Conservation (phyloP, 2,329 filamentous ascomycete species). For the Paecilomyces sp. region DNA sequence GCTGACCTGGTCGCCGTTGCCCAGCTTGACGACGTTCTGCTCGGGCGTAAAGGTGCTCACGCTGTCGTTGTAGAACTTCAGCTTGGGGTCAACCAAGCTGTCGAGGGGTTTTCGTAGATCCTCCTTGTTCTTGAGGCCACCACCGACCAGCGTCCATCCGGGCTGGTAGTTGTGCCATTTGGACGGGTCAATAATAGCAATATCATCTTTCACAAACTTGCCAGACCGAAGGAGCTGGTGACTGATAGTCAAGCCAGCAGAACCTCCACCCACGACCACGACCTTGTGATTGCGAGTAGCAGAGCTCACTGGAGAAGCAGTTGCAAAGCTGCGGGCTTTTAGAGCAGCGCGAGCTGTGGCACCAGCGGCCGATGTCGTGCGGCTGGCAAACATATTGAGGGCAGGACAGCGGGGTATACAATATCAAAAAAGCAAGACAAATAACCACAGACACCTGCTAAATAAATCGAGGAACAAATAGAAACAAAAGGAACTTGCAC, state of each 20-base stretch:
- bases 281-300: constrained; percentile 50
- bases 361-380: constrained; percentile 15
- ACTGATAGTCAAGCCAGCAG: constrained; percentile 58
- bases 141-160: constrained; percentile 63
- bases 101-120: constrained; percentile 48
- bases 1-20: constrained; percentile 48
- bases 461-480: not conserved
- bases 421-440: not conserved
- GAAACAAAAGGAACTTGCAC: not conserved
- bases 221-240: constrained; percentile 59
- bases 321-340: constrained; percentile 13
- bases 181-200: constrained; percentile 58
- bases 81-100: constrained; percentile 50
- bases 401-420: not conserved
- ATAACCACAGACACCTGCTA: not conserved
- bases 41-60: constrained; percentile 49
- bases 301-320: constrained; percentile 26
- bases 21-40: constrained; percentile 50
- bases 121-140: constrained; percentile 57
- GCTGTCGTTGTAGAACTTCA: constrained; percentile 52
- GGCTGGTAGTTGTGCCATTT: constrained; percentile 62
- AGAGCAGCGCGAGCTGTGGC: constrained; percentile 10
- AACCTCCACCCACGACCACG: constrained; percentile 60
- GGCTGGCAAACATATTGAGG: constrained; percentile 19
- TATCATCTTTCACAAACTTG: constrained; percentile 51